Conservation (phyloP, 78 protist species). For the Cyanophora paradoxa region DNA sequence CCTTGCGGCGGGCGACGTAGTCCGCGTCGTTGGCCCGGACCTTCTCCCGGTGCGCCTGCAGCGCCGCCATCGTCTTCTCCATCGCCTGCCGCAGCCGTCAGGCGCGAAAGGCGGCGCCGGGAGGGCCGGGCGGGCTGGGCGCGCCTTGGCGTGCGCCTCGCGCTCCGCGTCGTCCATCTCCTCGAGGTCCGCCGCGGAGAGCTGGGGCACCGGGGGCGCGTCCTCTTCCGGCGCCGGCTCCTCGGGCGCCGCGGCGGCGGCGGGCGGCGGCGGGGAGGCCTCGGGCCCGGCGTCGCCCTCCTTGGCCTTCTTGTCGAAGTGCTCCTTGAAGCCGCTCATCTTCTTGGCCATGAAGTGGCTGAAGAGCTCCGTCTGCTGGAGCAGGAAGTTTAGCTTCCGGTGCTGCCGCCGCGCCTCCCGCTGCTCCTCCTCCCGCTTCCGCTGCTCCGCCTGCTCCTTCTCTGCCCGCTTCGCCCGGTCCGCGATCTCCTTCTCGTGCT, state of each 20-base stretch:
- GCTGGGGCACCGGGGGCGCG: no score
- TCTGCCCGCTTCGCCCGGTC: constrained; percentile 57
- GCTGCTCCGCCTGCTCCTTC: constrained; percentile 42
- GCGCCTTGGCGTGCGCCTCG: no score
- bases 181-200: not conserved
- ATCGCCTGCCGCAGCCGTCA: constrained; percentile 1
- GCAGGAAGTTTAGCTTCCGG: constrained; percentile 75
- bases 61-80: constrained; percentile 14
- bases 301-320: no score
- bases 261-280: no score
- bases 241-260: no score
- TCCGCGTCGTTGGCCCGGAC: no score
- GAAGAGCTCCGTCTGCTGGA: constrained; percentile 87
- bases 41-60: not conserved
- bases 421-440: constrained; percentile 56
- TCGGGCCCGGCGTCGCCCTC: no score
- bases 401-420: constrained; percentile 81
- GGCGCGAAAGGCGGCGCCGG: no score
- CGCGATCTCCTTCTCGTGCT: constrained; percentile 49
- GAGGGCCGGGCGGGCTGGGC: no score
- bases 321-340: no score
- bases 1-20: no score
- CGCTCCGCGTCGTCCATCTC: not conserved
- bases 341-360: constrained; percentile 77
- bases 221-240: no score